Percentiles rank a stretch among this genome's conserved stretches.
These are phyloP conservation scores for Stipa capillata DNA, from an alignment of 176 grass and related monocot genomes.

Conservation along the genomic window DNA sequence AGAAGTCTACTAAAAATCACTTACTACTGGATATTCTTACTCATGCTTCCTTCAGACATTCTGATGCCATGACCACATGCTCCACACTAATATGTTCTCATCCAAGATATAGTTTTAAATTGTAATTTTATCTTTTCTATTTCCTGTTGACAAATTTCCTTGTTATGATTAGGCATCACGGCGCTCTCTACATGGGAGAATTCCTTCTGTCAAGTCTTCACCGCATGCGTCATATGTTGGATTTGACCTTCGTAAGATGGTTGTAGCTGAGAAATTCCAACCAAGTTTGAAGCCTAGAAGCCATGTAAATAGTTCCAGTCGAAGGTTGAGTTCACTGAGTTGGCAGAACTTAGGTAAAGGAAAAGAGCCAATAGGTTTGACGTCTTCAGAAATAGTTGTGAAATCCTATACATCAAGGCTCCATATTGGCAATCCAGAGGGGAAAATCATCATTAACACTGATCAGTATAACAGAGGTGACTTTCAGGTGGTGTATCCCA, in stretches of 20 bases:
- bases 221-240: slow-evolving; percentile 22
- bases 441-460: slow-evolving; percentile 50
- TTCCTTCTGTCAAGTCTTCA: slow-evolving; percentile 23
- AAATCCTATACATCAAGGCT: slow-evolving; percentile 47
- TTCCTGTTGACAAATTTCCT: not conserved
- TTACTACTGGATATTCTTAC: not conserved
- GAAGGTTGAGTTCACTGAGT: slow-evolving; percentile 3
- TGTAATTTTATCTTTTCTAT: not conserved
- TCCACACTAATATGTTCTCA: not conserved
- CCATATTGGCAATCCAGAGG: slow-evolving; percentile 18
- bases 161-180: slow-evolving; percentile 18
- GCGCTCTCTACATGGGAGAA: not conserved
- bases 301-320: not conserved
- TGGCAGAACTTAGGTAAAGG: slow-evolving; percentile 18
- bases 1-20: not conserved
- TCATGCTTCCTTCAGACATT: not conserved
- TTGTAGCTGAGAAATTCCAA: slow-evolving; percentile 17
- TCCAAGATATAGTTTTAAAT: not conserved
- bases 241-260: slow-evolving; percentile 22
- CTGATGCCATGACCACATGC: not conserved
- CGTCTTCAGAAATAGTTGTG: slow-evolving; percentile 15
- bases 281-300: slow-evolving; percentile 12
- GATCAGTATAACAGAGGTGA: slow-evolving; percentile 71
- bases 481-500: slow-evolving; percentile 58
- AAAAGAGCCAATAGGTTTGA: slow-evolving; percentile 1